Conservation (phyloP, 371 early-diverging fungal species). For the Mucor plumbeus region DNA sequence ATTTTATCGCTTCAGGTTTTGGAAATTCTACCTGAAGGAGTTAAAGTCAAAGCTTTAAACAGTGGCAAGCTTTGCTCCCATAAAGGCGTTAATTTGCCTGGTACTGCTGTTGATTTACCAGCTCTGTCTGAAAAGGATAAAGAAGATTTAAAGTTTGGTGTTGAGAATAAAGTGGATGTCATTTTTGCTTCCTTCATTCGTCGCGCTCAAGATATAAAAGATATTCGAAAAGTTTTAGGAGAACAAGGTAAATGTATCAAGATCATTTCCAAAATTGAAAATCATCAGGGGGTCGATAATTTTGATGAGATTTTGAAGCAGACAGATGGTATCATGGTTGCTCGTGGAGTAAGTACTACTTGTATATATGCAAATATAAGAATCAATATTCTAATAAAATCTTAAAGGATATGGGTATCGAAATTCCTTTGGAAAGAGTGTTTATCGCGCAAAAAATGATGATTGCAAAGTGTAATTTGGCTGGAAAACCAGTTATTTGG, state of each 20-base stretch:
- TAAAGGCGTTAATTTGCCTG: conserved; percentile 92
- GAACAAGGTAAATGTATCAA: conserved; percentile 83
- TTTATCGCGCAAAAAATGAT: conserved; percentile 98
- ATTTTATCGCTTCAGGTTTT: conserved; percentile 68
- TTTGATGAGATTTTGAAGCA: conserved; percentile 94
- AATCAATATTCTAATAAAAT: not conserved
- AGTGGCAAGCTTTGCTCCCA: conserved; percentile 74
- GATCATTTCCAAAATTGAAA: conserved; percentile 96
- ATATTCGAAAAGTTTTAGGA: conserved; percentile 80
- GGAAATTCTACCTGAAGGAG: conserved; percentile 55
- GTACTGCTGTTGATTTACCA: conserved; percentile 86
- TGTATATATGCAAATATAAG: no score
- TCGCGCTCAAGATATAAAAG: conserved; percentile 83
- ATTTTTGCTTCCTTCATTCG: conserved; percentile 98
- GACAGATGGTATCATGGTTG: conserved; percentile 99
- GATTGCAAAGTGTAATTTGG: conserved; percentile 90
- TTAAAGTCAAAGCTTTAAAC: conserved; percentile 64
- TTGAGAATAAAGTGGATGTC: conserved; percentile 93
- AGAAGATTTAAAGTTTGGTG: conserved; percentile 89
- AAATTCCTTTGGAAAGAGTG: conserved; percentile 92
- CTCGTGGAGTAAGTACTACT: conserved; percentile 77
- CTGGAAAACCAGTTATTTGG: conserved; percentile 96
- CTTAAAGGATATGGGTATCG: conserved; percentile 88
- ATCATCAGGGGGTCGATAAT: conserved; percentile 94
- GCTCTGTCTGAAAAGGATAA: conserved; percentile 96